These are phyloP conservation scores for Streptanthus diversifolius DNA, from an alignment of 345 rosid species.

Conservation along the genomic window DNA sequence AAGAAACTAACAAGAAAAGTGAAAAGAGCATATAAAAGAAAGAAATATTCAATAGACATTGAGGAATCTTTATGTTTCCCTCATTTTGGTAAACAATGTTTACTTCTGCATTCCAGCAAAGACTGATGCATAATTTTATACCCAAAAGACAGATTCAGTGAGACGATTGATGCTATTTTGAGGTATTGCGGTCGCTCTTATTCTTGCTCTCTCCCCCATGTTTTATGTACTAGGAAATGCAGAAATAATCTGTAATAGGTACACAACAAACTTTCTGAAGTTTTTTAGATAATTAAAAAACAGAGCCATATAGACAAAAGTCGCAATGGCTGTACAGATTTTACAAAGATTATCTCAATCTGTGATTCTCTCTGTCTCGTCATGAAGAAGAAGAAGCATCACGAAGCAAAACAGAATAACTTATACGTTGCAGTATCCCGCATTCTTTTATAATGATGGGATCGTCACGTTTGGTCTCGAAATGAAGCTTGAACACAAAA, in stretches of 20 bases:
- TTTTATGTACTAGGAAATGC: background rate
- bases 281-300: no score
- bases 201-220: background rate
- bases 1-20: conserved; percentile 32
- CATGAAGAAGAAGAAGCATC: no score
- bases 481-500: no score
- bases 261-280: background rate
- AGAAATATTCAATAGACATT: background rate
- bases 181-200: background rate
- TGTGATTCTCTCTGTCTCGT: no score
- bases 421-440: no score
- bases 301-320: no score
- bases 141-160: background rate
- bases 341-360: no score
- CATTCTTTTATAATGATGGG: no score
- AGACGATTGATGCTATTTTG: conserved; percentile 21
- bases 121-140: conserved; percentile 24
- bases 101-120: conserved; percentile 31
- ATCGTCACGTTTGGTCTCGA: no score
- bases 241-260: background rate
- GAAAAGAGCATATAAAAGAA: conserved; percentile 22
- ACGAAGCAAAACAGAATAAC: no score
- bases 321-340: no score
- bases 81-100: conserved; percentile 30
- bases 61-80: conserved; percentile 22